phyloP scores from a whole-genome alignment of 257 asterid species.

The Mitragyna speciosa region DNA sequence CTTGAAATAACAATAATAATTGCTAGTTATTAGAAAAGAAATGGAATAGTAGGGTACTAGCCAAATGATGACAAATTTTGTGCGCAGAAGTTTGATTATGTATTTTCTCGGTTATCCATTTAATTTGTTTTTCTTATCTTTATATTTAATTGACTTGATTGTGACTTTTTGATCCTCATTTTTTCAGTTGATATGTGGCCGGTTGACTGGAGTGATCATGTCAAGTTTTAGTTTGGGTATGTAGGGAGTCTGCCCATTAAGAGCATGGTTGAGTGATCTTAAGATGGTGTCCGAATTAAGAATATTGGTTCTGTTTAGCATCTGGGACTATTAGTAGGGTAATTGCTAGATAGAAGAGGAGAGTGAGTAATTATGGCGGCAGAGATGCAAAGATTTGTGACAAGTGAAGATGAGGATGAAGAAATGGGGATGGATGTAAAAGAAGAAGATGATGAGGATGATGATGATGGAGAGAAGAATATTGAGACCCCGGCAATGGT shows the following conservation, averaged over 20 bases:
- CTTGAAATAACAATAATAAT: not conserved
- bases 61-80: not conserved
- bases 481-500: constrained; percentile 37
- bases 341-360: constrained; percentile 19
- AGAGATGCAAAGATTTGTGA: constrained; percentile 71
- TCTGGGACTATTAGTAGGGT: constrained; percentile 24
- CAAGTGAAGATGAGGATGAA: constrained; percentile 87
- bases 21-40: not conserved
- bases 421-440: constrained; percentile 96
- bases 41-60: not conserved
- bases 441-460: constrained; percentile 85
- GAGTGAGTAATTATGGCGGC: constrained; percentile 43
- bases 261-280: not conserved
- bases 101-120: not conserved
- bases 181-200: not conserved
- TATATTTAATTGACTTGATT: not conserved
- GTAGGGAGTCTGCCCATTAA: not conserved
- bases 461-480: constrained; percentile 65
- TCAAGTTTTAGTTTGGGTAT: not conserved
- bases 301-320: not conserved
- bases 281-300: not conserved
- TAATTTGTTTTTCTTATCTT: not conserved
- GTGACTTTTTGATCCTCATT: not conserved
- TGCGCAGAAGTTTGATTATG: not conserved
- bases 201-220: not conserved